Base-by-base conservation (phyloP, 148 eudicot species). In the Limonium bicolor region DNA sequence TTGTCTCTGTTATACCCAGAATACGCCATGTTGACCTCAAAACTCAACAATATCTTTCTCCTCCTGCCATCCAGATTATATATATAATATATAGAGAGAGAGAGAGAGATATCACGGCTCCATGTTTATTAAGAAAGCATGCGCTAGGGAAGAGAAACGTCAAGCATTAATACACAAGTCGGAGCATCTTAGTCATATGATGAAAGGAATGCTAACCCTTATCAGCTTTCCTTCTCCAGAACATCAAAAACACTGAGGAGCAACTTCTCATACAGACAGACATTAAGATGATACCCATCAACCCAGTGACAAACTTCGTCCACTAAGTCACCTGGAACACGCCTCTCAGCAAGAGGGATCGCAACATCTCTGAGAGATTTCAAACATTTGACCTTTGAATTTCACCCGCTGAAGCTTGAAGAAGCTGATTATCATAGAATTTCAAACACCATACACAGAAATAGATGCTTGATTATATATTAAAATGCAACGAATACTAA, bases 231-330 rank as follows among this genome's bases (percentile, higher is more conserved):
- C 99, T 56, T 92, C 99, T 92, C 99, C 40, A 92, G 66, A 61
- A 86, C 77, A 65, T 85, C 95, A 68, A 85, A 92, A 33, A 92
- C 82, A 68, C 99, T 85, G 27, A 73, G 82, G 28, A 92, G 88
- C 63, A 92, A 64, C 62, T 85, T 92, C 74, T 85, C 99, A 62
- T 92, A 92, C 31, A 92, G 67, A 56, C 80, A 74, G 62, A 92
- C 88, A 61, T 92, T 92, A 39, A 92, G 78, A 66, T 85, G 94
- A 72, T 92, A 92, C 36, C 99, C 99, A 71, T 92, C 99, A 59
- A 95, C 95, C 99, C 99, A 92, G 53, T 92, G 99, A 64, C 99
- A 73, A 42, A 92, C 71, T 81, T 92, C 95, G 65, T 95, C 99
- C 31, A 95, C 85, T 68, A 92, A 46, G 69, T 92, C 99, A 61